Base-by-base conservation (phyloP, 495 filamentous ascomycete species). In the Xylaria cubensis region DNA sequence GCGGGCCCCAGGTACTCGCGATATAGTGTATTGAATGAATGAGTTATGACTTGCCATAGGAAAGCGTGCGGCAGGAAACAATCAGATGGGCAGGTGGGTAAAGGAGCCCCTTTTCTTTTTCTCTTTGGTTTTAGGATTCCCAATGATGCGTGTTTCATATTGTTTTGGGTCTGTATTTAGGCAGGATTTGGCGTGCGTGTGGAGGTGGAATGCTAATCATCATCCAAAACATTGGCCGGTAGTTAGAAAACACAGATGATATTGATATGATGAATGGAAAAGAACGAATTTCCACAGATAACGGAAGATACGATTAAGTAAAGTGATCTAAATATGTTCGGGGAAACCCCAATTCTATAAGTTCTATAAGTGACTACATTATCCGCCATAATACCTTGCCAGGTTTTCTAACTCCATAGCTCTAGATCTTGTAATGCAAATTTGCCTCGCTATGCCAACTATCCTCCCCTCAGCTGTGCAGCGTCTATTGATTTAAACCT, bases 21-120 rank as follows among this genome's bases (percentile, higher is more conserved):
- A 70, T 84, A 83, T 64, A 76, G 75, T 24, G 73, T 71, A 42
- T 51, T 82, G 62, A 78, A 80, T 66, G 70, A 71, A 36, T 71
- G 48, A 65, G 21, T n/a, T 56, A 24, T 41, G 32, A 19, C 19
- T 32, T 63, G 1, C 12, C 39, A 21, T 44, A 4, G 8, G 34
- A 44, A 65, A 32, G 0, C 26, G 42, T 21, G 5, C 32, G 64
- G 2, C 6, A n/a, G 13, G 13, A 44, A 39, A 39, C 19, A 13
- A 4, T 19, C n/a, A 6, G 4, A 56, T 4, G n/a, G 19, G 19
- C 2, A 24, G 67, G 29, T 17, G 55, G 17, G 26, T n/a, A 56
- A 59, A 69, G 56, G 34, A 24, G 44, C 29, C 4, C 1, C 8
- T 46, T 51, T 46, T 17, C n/a, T 36, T 39, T 39, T 39, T 29